Base-by-base conservation (phyloP, 257 asterid genomes). In the Knoxia roxburghii region DNA sequence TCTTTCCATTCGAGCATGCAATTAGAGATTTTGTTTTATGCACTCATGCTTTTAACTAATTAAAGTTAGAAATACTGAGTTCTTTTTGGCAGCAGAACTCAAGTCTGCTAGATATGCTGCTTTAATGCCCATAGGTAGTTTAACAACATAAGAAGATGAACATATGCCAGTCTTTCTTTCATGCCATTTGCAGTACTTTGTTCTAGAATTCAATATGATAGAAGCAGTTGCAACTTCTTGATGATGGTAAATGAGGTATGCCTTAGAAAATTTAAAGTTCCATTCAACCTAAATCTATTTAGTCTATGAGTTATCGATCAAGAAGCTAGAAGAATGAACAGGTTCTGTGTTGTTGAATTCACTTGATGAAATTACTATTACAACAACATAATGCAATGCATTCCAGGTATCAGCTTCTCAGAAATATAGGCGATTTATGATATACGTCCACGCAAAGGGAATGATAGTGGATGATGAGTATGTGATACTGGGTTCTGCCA, bases 381-480 rank as follows among this genome's bases (percentile, higher is more conserved):
- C 14, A 55, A 55, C 29, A 43, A 26, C 29, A 52, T 9, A 14
- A 9, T 43, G 5, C 21, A 63, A 43, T 63, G 37, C 15, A 6
- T 63, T 63, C 11, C 78, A 83, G 85, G 75, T 71, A 21, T 70
- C 72, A 52, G 68, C 84, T 65, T 89, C 95, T 10, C 78, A 76
- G 54, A 89, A 83, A 76, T 69, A 49, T 2, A 83, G 80, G 41
- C 67, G 95, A 43, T 87, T 89, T 70, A 87, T 87, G 96, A 87
- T 87, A 29, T 89, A 89, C 26, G 95, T 87, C 20, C 96, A 89
- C 27, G 95, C 96, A 68, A 89, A 89, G 78, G 96, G 95, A 69
- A 85, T 87, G 90, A 71, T 89, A 29, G 96, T 89, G 71, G 96
- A 89, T 48, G 96, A 89, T 59, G 95, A 89, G 73, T 79, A 89